Conservation (phyloP, 805 yeast species). For the Clavispora carvajalis region DNA sequence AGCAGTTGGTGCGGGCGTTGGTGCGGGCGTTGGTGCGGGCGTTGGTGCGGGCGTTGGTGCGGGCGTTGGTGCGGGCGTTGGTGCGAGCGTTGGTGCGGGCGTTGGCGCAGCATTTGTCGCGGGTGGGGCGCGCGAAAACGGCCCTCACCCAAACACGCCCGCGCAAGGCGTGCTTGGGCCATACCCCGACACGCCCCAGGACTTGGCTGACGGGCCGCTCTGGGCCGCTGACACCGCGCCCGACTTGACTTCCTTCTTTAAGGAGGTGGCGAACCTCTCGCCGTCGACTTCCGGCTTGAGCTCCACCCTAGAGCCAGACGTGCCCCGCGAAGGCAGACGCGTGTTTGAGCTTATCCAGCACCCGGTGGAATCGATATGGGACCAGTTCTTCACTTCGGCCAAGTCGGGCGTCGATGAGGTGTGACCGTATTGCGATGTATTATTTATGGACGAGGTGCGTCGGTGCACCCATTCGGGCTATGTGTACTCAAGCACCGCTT, state of each 20-base stretch:
- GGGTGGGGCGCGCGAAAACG: too few relatives aligned
- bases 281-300: constrained; percentile 3
- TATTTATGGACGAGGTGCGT: too few relatives aligned
- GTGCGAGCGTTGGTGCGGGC: too few relatives aligned
- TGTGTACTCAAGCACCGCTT: too few relatives aligned
- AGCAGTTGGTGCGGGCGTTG: too few relatives aligned
- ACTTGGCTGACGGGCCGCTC: not conserved
- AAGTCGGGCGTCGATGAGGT: not conserved
- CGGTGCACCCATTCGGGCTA: too few relatives aligned
- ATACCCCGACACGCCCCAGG: not conserved
- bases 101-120: not conserved
- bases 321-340: constrained; percentile 46
- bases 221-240: not conserved
- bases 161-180: not conserved
- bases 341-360: constrained; percentile 59
- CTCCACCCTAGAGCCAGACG: constrained; percentile 1
- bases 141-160: too few relatives aligned
- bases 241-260: constrained; percentile 41
- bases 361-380: constrained; percentile 67
- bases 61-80: too few relatives aligned
- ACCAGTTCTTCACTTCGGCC: constrained; percentile 45
- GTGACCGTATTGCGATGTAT: too few relatives aligned
- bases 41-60: too few relatives aligned
- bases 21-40: too few relatives aligned
- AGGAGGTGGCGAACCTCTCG: constrained; percentile 37